Base-by-base conservation (phyloP, 208 protist genomes). In the Trypanosoma avium region DNA sequence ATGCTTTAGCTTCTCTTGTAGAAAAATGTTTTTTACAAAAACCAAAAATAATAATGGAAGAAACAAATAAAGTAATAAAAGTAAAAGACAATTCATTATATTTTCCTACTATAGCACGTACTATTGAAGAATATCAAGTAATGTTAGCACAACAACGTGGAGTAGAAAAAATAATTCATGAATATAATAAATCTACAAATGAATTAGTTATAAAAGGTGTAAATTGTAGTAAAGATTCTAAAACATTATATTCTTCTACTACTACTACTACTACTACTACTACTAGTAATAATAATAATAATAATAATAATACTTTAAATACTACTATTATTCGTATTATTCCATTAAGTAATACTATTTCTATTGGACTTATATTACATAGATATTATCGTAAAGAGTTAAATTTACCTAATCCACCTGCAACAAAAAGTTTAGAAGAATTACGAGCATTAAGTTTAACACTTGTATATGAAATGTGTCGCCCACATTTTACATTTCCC, bases 331-430 rank as follows among this genome's bases (percentile, higher is more conserved):
- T 73, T 54, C 59, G 67, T 6, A 53, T 55, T 26, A 59, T 73
- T 30, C 42, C 52, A 24, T 42, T 73, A 27, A 40, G 13, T 12
- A 27, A 36, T 19, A 22, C 4, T 19, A 9, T 19, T 38, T n/a
- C 35, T 49, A 21, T 67, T 48, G 53, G 47, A n/a, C 22, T n/a
- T 35, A 8, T 67, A 30, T 15, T 73, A 8, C 67, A 73, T 35
- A 24, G 53, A 24, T 73, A 67, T 36, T 73, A 73, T 27, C 59
- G 67, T 22, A 36, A 13, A 19, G 57, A 67, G 27, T 45, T 73
- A 1, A 0, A 38, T 3, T 19, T 73, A 29, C 36, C 53, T 17
- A 33, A 61, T 22, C 38, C 32, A 26, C 67, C 57, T 3, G 9
- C 5, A 21, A 10, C 8, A 15, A 3, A 38, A 33, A 36, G n/a